Evolutionary conservation across 495 filamentous ascomycete genomes (phyloP).

Genomic region (Xylaria intraflava): DNA sequence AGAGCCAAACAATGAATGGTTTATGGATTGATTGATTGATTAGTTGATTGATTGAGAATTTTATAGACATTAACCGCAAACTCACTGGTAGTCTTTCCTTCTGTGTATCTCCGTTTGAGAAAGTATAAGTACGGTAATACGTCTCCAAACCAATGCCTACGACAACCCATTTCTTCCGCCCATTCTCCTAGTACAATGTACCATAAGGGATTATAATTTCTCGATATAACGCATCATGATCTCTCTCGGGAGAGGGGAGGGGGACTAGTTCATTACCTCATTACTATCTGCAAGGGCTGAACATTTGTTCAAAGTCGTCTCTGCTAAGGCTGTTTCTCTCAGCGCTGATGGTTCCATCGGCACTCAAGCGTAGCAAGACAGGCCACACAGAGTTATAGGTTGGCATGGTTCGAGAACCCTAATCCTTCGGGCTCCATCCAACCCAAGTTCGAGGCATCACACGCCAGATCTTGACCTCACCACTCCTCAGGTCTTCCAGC

Average conservation of each 20-base stretch:
- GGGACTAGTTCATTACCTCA: background rate
- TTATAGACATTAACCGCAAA: too few relatives aligned
- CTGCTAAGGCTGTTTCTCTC: background rate
- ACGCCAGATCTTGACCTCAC: constrained; percentile 96
- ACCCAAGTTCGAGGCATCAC: constrained; percentile 90
- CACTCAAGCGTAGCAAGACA: constrained; percentile 1
- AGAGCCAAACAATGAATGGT: too few relatives aligned
- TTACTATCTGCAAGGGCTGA: constrained; percentile 6
- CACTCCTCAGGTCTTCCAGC: constrained; percentile 82
- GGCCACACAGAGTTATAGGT: constrained; percentile 6
- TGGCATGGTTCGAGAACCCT: constrained; percentile 17
- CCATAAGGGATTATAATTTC: background rate
- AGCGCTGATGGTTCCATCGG: constrained; percentile 4
- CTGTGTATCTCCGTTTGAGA: background rate
- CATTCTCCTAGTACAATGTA: background rate
- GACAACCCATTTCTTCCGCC: background rate
- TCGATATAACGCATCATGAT: constrained; percentile 2
- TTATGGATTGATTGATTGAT: too few relatives aligned
- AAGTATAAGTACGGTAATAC: background rate
- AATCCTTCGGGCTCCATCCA: constrained; percentile 58
- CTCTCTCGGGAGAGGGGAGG: background rate
- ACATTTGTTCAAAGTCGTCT: constrained; percentile 3
- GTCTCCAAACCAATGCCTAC: too few relatives aligned
- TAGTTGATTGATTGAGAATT: too few relatives aligned
- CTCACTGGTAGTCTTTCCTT: too few relatives aligned